phyloP scores from a whole-genome alignment of 148 eudicot species.

The Camellia sinensis region DNA sequence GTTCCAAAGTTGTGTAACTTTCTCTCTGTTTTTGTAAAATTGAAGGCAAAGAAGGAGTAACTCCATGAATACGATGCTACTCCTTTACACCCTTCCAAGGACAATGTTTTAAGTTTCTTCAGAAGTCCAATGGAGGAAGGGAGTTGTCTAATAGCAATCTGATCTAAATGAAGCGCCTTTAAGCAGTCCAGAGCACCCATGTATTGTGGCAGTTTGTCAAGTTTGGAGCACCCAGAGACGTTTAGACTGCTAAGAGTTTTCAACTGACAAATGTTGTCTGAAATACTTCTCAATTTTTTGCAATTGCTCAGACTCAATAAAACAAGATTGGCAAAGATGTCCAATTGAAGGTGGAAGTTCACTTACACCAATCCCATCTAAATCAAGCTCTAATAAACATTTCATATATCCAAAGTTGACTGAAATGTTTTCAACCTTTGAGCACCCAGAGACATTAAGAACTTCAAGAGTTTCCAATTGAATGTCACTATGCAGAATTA shows the following conservation, averaged over 20 bases:
- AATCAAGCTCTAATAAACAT: no score
- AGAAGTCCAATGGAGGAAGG: neutral
- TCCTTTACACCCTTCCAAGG: conserved; percentile 9
- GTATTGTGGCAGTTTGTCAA: conserved; percentile 7
- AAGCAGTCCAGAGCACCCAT: neutral
- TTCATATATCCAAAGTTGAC: no score
- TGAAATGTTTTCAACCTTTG: no score
- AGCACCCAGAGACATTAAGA: no score
- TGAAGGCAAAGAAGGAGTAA: neutral
- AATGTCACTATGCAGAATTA: no score
- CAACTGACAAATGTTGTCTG: neutral
- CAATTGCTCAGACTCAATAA: no score
- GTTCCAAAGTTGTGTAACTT: neutral
- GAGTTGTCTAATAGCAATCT: conserved; percentile 5
- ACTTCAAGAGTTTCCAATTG: no score
- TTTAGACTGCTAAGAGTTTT: neutral
- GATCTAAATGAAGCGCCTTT: neutral
- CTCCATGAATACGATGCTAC: neutral
- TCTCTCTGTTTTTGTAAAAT: neutral
- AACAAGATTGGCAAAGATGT: no score
- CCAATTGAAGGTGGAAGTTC: no score
- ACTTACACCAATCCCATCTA: no score
- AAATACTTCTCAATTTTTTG: neutral
- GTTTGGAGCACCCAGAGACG: conserved; percentile 19
- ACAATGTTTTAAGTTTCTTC: neutral